Conservation (phyloP, 2,329 filamentous ascomycete genomes). For the Trichophyton benhamiae region DNA sequence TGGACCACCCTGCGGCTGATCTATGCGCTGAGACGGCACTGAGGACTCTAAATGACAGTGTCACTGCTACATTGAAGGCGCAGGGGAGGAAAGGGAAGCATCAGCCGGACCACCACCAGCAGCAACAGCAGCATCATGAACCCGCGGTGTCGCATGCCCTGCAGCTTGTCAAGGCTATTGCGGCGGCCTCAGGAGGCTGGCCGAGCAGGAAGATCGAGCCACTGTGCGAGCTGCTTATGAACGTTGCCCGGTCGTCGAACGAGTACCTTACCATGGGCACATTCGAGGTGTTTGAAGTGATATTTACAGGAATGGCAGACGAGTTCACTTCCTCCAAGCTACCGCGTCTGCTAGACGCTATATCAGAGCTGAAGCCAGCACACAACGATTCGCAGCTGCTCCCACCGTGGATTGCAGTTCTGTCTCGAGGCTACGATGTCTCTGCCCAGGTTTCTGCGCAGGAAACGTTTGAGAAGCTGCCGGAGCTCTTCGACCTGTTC, state of each 20-base stretch:
- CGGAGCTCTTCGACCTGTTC: conserved; percentile 70
- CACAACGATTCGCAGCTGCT: conserved; percentile 89
- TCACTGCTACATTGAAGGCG: conserved; percentile 54
- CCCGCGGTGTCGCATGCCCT: conserved; percentile 81
- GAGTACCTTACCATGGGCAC: conserved; percentile 94
- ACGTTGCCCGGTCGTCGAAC: conserved; percentile 79
- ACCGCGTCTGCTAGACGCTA: conserved; percentile 77
- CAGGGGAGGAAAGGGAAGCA: conserved; percentile 57
- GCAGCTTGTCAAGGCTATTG: conserved; percentile 83
- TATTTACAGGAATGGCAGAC: conserved; percentile 82
- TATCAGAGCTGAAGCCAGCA: conserved; percentile 79
- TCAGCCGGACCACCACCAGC: conserved; percentile 22
- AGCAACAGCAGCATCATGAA: conserved; percentile 46
- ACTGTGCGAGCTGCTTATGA: conserved; percentile 76
- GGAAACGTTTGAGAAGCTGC: conserved; percentile 83
- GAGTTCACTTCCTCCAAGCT: conserved; percentile 82
- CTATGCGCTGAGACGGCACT: conserved; percentile 91
- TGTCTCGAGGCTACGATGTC: conserved; percentile 89
- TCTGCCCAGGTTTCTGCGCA: conserved; percentile 77
- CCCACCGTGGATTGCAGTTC: conserved; percentile 89
- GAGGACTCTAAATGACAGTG: conserved; percentile 58
- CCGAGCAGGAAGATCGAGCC: conserved; percentile 91
- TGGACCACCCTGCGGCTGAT: conserved; percentile 89
- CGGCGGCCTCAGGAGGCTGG: conserved; percentile 81
- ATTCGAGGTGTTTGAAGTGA: conserved; percentile 95